Conservation (phyloP, 106 monocot species). For the Apostasia shenzhenica region DNA sequence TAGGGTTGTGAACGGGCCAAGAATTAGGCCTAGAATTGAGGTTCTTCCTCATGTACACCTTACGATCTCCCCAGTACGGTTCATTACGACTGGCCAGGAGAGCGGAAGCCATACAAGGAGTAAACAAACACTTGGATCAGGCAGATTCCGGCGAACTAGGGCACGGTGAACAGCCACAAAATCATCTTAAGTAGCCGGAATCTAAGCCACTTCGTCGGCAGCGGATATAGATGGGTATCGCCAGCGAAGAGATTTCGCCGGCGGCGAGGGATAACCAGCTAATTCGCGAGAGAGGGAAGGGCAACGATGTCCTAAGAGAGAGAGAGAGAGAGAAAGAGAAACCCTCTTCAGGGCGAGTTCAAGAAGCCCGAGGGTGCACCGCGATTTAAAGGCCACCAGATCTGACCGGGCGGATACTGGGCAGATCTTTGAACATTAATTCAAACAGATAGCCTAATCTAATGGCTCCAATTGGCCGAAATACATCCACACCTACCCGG, state of each 20-base stretch:
- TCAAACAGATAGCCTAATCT: constrained; percentile 10
- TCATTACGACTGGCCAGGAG: constrained; percentile 60
- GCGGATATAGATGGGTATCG: too few species aligned
- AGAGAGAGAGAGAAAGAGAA: constrained; percentile 9
- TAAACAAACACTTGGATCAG: constrained; percentile 18
- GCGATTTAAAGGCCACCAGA: constrained; percentile 47
- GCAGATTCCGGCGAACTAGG: constrained; percentile 4
- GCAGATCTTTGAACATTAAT: constrained; percentile 17
- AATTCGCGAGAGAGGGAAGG: background rate
- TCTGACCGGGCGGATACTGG: constrained; percentile 33
- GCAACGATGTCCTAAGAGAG: background rate
- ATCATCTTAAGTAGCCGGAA: background rate
- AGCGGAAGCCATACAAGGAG: constrained; percentile 62
- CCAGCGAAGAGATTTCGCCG: background rate
- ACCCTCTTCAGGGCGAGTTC: constrained; percentile 15
- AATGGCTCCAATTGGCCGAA: constrained; percentile 5
- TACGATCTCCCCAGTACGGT: constrained; percentile 47
- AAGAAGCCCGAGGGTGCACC: constrained; percentile 10
- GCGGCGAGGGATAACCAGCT: too few species aligned
- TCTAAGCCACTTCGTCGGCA: background rate
- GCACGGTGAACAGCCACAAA: background rate
- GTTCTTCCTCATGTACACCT: constrained; percentile 54
- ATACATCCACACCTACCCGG: constrained; percentile 1
- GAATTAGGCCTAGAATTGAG: constrained; percentile 29
- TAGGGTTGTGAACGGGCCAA: constrained; percentile 13